A percentile compares a stretch with the other conserved stretches of the same genome.
Evolutionary conservation across 176 grass and related monocot species (phyloP).

Genomic region (Dendrocalamus sinicus): DNA sequence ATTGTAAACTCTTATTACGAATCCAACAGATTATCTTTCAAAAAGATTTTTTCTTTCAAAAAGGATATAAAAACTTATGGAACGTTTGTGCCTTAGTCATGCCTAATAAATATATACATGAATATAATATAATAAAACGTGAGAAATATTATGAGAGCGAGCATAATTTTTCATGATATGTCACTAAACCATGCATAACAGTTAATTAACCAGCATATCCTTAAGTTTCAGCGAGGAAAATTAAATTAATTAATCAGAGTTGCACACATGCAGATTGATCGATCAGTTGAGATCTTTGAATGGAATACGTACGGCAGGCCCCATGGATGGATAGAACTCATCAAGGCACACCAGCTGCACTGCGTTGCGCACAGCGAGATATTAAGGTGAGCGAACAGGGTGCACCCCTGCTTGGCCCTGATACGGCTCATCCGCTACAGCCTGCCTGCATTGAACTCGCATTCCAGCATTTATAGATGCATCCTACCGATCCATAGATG

Average conservation of each 20-base stretch:
- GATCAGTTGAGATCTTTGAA: background rate
- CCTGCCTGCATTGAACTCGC: background rate
- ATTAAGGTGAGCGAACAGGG: background rate
- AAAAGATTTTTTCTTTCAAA: too few species aligned
- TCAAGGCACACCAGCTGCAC: background rate
- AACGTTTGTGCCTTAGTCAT: too few species aligned
- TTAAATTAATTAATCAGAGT: background rate
- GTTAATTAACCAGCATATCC: background rate
- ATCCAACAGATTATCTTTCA: too few species aligned
- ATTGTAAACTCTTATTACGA: too few species aligned
- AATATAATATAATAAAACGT: too few species aligned
- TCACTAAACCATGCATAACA: background rate
- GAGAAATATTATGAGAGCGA: background rate
- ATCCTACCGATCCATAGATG: background rate
- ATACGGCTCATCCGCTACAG: background rate
- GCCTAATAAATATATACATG: too few species aligned
- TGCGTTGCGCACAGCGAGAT: background rate
- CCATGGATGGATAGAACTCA: background rate
- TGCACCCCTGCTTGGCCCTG: background rate
- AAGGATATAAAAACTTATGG: too few species aligned
- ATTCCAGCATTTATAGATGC: background rate
- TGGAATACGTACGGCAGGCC: background rate
- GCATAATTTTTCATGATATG: background rate
- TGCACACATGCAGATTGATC: background rate
- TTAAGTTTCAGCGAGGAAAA: background rate